These are phyloP conservation scores for Russula vinacea DNA, from an alignment of 768 basidiomycete species.

Conservation along the genomic window DNA sequence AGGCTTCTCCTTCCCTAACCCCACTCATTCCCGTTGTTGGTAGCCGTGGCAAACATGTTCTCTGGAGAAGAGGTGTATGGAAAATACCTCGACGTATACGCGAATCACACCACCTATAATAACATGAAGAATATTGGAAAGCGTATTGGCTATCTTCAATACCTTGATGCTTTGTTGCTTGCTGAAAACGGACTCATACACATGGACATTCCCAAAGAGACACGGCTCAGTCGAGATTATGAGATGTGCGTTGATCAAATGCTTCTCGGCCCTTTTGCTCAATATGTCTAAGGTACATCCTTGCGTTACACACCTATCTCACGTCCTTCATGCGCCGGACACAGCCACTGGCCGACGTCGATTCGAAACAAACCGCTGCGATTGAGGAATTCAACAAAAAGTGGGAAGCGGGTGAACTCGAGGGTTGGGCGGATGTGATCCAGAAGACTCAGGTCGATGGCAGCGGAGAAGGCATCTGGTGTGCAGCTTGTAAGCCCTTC, in stretches of 20 bases:
- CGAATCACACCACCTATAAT: slow-evolving; percentile 81
- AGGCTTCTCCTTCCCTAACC: slow-evolving; percentile 37
- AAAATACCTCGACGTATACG: slow-evolving; percentile 90
- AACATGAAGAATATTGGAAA: slow-evolving; percentile 85
- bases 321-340: slow-evolving; percentile 82
- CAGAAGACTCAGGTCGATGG: slow-evolving; percentile 40
- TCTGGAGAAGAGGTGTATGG: slow-evolving; percentile 96
- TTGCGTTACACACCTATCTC: slow-evolving; percentile 76
- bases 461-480: slow-evolving; percentile 83
- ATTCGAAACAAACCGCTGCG: slow-evolving; percentile 60
- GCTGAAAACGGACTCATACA: slow-evolving; percentile 62
- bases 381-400: slow-evolving; percentile 67
- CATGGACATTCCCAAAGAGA: slow-evolving; percentile 63
- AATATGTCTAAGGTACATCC: slow-evolving; percentile 64
- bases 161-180: slow-evolving; percentile 79
- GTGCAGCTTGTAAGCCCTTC: slow-evolving; percentile 73
- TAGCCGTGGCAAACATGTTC: slow-evolving; percentile 81
- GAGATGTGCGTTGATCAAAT: slow-evolving; percentile 55
- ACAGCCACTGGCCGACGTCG: slow-evolving; percentile 76
- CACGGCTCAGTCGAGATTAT: slow-evolving; percentile 68
- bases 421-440: slow-evolving; percentile 64
- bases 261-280: slow-evolving; percentile 14
- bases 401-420: slow-evolving; percentile 77
- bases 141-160: slow-evolving; percentile 87
- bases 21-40: slow-evolving; percentile 20